Percentiles rank a stretch among this genome's conserved stretches.
Conservation (phyloP, 2,329 filamentous ascomycete genomes). For the Colletotrichum spaethianum region DNA sequence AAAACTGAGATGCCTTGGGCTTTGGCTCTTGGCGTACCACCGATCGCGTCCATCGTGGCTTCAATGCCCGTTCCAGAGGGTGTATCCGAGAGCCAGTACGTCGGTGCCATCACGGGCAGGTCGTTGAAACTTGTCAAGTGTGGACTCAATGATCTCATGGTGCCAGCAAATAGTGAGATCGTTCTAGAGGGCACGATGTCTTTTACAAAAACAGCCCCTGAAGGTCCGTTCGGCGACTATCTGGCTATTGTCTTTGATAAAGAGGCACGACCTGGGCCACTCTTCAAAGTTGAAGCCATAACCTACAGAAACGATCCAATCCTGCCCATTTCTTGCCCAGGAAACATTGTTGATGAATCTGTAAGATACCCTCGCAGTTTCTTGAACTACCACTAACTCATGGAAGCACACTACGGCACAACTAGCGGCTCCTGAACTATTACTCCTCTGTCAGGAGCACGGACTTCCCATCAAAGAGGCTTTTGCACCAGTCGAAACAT, state of each 20-base stretch:
- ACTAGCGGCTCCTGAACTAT: constrained; percentile 60
- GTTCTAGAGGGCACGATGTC: constrained; percentile 65
- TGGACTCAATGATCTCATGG: constrained; percentile 63
- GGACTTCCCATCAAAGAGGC: constrained; percentile 60
- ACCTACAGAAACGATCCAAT: constrained; percentile 64
- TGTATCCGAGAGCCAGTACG: constrained; percentile 62
- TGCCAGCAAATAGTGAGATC: constrained; percentile 66
- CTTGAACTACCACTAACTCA: background rate
- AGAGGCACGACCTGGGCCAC: constrained; percentile 46
- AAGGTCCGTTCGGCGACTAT: constrained; percentile 67
- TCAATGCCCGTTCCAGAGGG: constrained; percentile 65
- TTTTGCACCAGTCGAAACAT: constrained; percentile 60
- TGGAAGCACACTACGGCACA: constrained; percentile 52
- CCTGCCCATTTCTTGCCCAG: constrained; percentile 62
- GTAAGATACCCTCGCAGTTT: constrained; percentile 14
- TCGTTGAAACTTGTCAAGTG: constrained; percentile 65
- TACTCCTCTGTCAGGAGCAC: constrained; percentile 51
- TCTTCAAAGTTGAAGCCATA: constrained; percentile 61
- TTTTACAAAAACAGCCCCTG: constrained; percentile 55
- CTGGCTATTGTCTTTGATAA: constrained; percentile 41
- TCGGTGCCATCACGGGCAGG: constrained; percentile 61
- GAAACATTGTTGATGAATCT: constrained; percentile 61
- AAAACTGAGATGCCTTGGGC: constrained; percentile 64
- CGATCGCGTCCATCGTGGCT: constrained; percentile 62
- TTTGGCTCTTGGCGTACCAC: constrained; percentile 63